Evolutionary conservation across 2,329 filamentous ascomycete species (phyloP), one percentile per base, ranked within the genome.

Genomic region (Fusarium sororula): DNA sequence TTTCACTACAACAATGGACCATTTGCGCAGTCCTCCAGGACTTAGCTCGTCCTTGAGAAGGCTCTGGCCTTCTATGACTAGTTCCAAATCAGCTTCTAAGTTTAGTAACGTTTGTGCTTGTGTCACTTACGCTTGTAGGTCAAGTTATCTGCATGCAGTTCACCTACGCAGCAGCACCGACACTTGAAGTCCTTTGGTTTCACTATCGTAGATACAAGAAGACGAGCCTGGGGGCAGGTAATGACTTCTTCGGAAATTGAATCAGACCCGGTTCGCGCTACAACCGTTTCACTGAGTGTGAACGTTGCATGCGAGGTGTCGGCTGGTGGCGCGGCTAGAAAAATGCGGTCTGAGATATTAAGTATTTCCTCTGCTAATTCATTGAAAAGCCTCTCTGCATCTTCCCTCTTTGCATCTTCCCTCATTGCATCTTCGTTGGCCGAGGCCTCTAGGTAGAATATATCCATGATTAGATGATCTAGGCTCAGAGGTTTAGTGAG

Each of bases 171-270:
- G 24, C 37, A 55, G 20, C 51, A 55, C 20, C 20, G 37, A n/a
- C 24, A 41, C 7, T 28, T 3, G 5, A n/a, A n/a, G n/a, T n/a
- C n/a, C n/a, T n/a, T n/a, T n/a, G n/a, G n/a, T n/a, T n/a, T n/a
- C n/a, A n/a, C n/a, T n/a, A n/a, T n/a, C n/a, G n/a, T n/a, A n/a
- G n/a, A n/a, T n/a, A n/a, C n/a, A n/a, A n/a, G n/a, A n/a, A n/a
- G 11, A 7, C 26, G 6, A n/a, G 51, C 37, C 5, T n/a, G 30
- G 0, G 14, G 26, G 4, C 51, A 55, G 7, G 18, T 3, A 4
- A 30, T 1, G 13, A 3, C 0, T 9, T 55, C 51, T 0, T n/a
- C 32, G 0, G 5, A 0, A 9, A 38, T 2, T 39, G 20, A 13
- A 22, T 20, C 7, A 13, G 37, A 12, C 2, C 0, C n/a, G n/a